Base-by-base conservation (phyloP, 331 rosid species). In the Quercus phellos region DNA sequence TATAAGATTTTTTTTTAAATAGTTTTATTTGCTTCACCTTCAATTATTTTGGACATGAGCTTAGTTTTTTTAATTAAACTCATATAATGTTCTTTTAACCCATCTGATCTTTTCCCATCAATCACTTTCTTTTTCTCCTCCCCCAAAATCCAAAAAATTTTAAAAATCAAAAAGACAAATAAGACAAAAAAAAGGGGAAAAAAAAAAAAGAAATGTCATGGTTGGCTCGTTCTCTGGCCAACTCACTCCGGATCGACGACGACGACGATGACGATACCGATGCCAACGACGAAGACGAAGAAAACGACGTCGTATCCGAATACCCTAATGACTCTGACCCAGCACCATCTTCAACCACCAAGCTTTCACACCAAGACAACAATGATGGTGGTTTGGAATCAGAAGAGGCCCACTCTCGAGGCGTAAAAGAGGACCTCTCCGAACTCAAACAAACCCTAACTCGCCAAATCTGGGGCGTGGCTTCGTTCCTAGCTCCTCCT, bases 401-500 rank as follows among this genome's bases (percentile, higher is more conserved):
- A 26, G 82, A 80, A 16, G 88, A 86, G 50, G 81, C 85, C 17
- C 87, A 78, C 42, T 81, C 85, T 16, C 89, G 89, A 26, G 94
- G 99, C 35, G 98, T 92, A 56, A 91, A 82, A 68, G 98, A 92
- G 66, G 98, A 94, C 79, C 88, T 94, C 3, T 83, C 93, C 64
- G 97, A 90, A 81, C 79, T 94, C 82, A 88, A 87, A 66, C 90
- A 88, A 79, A 85, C 97, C 84, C 90, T 94, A 75, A 87, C 96
- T 14, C 98, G 96, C 24, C 98, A 91, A 88, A 79, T 94, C 24
- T 88, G 97, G 98, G 99, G 96, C 27, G 87, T 94, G 86, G 97
- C 99, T 0, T 82, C 91, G 0, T 94, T 92, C 75, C 90, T 94
- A 30, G 93, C 93, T 5, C 98, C 97, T 0, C 93, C 90, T 0